Evolutionary conservation across 2,329 filamentous ascomycete genomes (phyloP), one percentile per base, ranked within the genome.

Genomic region (Pseudogymnoascus sp.): DNA sequence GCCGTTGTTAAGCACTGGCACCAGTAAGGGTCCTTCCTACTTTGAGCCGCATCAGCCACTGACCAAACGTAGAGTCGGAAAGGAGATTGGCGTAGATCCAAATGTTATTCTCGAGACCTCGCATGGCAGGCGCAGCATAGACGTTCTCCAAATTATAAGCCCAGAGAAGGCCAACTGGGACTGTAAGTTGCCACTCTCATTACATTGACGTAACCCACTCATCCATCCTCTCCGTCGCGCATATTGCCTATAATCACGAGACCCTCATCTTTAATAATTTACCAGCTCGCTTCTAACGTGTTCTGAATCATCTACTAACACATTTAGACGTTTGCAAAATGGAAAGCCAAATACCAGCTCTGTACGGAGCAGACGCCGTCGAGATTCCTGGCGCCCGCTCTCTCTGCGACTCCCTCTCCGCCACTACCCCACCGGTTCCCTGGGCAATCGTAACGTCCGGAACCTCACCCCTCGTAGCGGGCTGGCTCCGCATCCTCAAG

Each of bases 141-240:
- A 99, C 70, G 86, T 89, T 2, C 81, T 99, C 63, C 84, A 84
- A 73, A 79, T 92, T 29, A 84, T 96, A 63, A 87, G 90, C 65
- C 89, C 91, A 13, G 86, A 90, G 68, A 91, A 91, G 73, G 94
- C 94, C 42, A 97, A 88, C 69, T 93, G 90, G 91, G 91, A 96
- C 66, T 96, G 91, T 95, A 77, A 78, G 90, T 84, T 33, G 33
- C 64, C 27, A 38, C 33, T 39, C 9, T 13, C 21, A 3, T 39
- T 13, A n/a, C n/a, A 10, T 55, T 55, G 48, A 55, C 48, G 48
- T 55, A 55, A 55, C 58, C 58, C n/a, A 12, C 21, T 8, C 48
- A 15, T 58, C 7, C 13, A 36, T 13, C 29, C 27, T 64, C 36
- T 62, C 44, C 25, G 31, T 38, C 15, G 38, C 17, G 7, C 58